phyloP scores from a whole-genome alignment of 768 basidiomycete genomes.

The Russula sp. region DNA sequence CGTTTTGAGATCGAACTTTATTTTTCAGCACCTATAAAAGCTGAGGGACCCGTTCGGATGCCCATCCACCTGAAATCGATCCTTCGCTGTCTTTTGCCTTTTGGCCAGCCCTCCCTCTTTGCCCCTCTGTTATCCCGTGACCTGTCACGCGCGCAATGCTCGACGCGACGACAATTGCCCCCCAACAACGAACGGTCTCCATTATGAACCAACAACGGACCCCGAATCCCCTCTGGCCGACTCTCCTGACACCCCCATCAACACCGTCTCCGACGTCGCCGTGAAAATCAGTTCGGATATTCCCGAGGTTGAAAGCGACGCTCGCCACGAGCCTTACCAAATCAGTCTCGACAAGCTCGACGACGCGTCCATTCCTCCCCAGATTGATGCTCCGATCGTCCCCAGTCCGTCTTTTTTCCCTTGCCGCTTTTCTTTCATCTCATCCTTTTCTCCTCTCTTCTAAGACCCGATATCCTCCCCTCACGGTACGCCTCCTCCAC shows the following conservation, averaged over 20 bases:
- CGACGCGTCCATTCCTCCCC: conserved; percentile 46
- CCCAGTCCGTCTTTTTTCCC: conserved; percentile 43
- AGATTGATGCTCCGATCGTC: conserved; percentile 46
- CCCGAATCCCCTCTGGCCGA: conserved; percentile 39
- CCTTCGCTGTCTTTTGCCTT: conserved; percentile 51
- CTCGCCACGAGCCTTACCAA: conserved; percentile 56
- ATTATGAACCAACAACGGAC: conserved; percentile 23
- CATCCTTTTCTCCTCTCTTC: conserved; percentile 31
- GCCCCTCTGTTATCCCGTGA: conserved; percentile 48
- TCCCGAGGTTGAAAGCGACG: conserved; percentile 65
- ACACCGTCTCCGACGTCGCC: conserved; percentile 47
- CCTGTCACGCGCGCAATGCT: conserved; percentile 73
- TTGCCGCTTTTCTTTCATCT: conserved; percentile 25
- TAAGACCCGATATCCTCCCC: conserved; percentile 47
- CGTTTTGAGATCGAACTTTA: conserved; percentile 83
- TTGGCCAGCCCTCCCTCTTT: conserved; percentile 36
- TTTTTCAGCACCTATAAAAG: conserved; percentile 78
- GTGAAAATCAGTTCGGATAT: conserved; percentile 64
- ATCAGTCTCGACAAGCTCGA: conserved; percentile 47
- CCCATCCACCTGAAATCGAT: conserved; percentile 64
- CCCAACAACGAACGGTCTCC: conserved; percentile 28
- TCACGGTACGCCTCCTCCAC: conserved; percentile 47
- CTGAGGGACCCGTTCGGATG: conserved; percentile 56
- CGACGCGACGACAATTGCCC: conserved; percentile 43
- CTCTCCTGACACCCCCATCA: conserved; percentile 62